A percentile compares a stretch with the other conserved stretches of the same genome.
These are phyloP conservation scores for Candida stauntonica DNA, from an alignment of 805 yeast species.

Conservation along the genomic window DNA sequence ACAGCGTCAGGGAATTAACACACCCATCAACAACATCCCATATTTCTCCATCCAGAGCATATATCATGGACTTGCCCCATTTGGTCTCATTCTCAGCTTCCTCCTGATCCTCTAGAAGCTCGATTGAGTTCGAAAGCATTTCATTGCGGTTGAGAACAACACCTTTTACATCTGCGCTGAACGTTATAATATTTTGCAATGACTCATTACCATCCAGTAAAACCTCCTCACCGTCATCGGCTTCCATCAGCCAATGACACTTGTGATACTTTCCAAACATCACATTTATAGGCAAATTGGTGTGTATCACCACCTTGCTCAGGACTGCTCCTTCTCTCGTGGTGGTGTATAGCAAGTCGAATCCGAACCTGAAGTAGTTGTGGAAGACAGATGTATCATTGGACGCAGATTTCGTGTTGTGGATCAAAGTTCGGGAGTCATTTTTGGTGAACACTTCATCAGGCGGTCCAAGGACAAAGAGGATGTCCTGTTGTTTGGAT, in stretches of 20 bases:
- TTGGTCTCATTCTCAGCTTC: slow-evolving; percentile 13
- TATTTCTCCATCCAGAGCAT: slow-evolving; percentile 27
- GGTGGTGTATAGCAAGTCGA: slow-evolving; percentile 44
- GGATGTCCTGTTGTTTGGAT: slow-evolving; percentile 46
- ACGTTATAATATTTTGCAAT: not conserved
- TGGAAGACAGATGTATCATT: slow-evolving; percentile 35
- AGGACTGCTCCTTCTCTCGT: slow-evolving; percentile 33
- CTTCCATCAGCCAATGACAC: slow-evolving; percentile 24
- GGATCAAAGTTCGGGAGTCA: slow-evolving; percentile 39
- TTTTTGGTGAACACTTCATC: slow-evolving; percentile 45
- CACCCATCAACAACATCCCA: slow-evolving; percentile 40
- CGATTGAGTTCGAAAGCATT: slow-evolving; percentile 34
- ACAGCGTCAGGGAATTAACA: slow-evolving; percentile 36
- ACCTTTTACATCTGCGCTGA: not conserved
- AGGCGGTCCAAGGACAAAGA: slow-evolving; percentile 51
- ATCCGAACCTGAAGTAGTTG: slow-evolving; percentile 51
- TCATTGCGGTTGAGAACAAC: slow-evolving; percentile 26
- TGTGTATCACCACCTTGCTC: slow-evolving; percentile 45
- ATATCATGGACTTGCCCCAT: slow-evolving; percentile 31
- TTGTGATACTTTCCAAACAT: slow-evolving; percentile 52
- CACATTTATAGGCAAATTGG: slow-evolving; percentile 46
- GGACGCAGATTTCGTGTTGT: slow-evolving; percentile 18
- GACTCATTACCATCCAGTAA: not conserved
- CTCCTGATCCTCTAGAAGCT: slow-evolving; percentile 31
- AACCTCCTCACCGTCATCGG: not conserved